Percentiles rank a stretch among this genome's conserved stretches.
phyloP scores from a whole-genome alignment of 2,329 filamentous ascomycete genomes.

The Cordyceps fumosorosea region DNA sequence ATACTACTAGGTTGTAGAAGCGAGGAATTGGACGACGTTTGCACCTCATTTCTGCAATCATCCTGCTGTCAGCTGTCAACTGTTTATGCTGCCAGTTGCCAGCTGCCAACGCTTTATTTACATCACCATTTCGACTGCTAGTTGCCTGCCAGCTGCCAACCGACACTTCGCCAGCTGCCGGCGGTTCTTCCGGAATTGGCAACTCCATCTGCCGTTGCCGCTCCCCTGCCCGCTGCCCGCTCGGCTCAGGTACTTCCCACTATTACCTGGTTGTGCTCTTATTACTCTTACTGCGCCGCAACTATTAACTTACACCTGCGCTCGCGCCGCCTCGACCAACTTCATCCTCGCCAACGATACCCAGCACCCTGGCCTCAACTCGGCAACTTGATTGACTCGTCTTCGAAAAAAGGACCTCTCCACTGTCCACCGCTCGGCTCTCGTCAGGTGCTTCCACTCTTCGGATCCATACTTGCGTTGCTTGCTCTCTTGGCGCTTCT shows the following conservation, averaged over 20 bases:
- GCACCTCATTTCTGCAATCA: not conserved
- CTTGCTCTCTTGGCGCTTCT: not conserved
- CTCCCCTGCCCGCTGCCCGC: not conserved
- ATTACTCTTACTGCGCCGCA: not conserved
- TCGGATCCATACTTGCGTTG: not conserved
- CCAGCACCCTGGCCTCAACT: not conserved
- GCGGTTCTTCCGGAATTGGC: slow-evolving; percentile 10
- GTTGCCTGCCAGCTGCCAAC: not conserved
- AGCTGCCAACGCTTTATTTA: not conserved
- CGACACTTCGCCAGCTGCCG: not conserved
- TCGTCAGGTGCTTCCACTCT: not conserved
- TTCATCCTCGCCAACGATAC: not conserved
- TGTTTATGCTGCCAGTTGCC: not conserved
- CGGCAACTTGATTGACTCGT: not conserved
- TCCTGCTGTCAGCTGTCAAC: not conserved
- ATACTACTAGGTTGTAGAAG: not conserved
- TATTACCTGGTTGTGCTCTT: not conserved
- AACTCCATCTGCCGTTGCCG: slow-evolving; percentile 6
- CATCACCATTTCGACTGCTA: not conserved
- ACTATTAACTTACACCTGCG: slow-evolving; percentile 3
- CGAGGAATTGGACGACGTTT: not conserved
- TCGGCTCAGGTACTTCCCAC: not conserved
- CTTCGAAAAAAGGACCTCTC: not conserved
- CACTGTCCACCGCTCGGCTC: not conserved
- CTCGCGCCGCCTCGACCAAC: not conserved